Percentiles rank a stretch among this genome's conserved stretches.
These are phyloP conservation scores for Pythium guiyangense DNA, from an alignment of 352 stramenopile genomes.

Conservation along the genomic window DNA sequence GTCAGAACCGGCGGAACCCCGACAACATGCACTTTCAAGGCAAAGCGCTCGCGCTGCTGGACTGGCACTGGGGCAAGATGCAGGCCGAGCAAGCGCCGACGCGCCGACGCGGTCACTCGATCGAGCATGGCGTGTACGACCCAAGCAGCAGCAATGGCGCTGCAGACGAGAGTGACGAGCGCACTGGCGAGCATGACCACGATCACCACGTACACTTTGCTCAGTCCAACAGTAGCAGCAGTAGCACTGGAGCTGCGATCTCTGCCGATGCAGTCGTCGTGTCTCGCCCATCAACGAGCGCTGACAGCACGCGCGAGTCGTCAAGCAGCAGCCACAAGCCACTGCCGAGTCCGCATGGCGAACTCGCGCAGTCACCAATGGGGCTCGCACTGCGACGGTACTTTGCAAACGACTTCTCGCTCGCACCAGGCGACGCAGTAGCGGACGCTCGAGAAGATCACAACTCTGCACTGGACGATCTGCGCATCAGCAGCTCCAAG, in stretches of 20 bases:
- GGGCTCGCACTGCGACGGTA: constrained; percentile 41
- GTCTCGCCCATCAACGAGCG: background rate
- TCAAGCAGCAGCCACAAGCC: background rate
- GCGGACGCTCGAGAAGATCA: too few relatives aligned
- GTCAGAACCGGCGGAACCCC: constrained; percentile 67
- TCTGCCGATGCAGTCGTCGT: constrained; percentile 19
- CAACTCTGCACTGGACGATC: constrained; percentile 2
- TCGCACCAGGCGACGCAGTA: background rate
- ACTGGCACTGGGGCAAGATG: constrained; percentile 80
- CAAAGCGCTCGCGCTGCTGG: constrained; percentile 77
- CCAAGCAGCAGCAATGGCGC: background rate
- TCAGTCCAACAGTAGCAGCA: background rate
- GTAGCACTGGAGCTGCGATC: constrained; percentile 4
- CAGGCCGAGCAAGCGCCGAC: constrained; percentile 22
- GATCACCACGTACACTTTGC: constrained; percentile 6
- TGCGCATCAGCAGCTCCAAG: background rate
- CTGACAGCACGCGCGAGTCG: background rate
- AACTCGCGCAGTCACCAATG: constrained; percentile 55
- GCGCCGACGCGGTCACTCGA: constrained; percentile 6
- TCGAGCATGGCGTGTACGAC: constrained; percentile 15
- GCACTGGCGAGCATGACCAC: background rate
- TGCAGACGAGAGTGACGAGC: background rate
- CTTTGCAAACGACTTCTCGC: constrained; percentile 36
- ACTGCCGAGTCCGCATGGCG: constrained; percentile 32
- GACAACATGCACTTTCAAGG: constrained; percentile 88